A percentile compares a stretch with the other conserved stretches of the same genome.
phyloP scores from a whole-genome alignment of 2,329 filamentous ascomycete genomes.

The Calonectria pauciramosa region DNA sequence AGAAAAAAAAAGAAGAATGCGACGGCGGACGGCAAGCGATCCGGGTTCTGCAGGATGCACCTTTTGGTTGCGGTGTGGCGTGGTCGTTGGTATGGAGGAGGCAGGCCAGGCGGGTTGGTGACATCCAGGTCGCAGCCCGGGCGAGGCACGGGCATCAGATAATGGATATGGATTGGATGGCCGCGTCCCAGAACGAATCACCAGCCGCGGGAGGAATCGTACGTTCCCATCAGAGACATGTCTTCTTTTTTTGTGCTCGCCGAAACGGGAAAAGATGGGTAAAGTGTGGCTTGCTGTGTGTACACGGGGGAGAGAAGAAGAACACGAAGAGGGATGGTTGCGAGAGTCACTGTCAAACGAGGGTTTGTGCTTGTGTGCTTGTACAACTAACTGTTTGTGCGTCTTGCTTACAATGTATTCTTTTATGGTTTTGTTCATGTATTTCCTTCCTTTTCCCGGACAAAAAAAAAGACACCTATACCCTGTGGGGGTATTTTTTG shows the following conservation, averaged over 20 bases:
- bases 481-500: neutral
- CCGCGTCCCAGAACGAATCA: neutral
- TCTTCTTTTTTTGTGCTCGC: neutral
- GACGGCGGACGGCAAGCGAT: slow-evolving; percentile 1
- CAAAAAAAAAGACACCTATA: neutral
- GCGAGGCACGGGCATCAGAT: slow-evolving; percentile 2
- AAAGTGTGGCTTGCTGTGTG: neutral
- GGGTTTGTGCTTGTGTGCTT: neutral
- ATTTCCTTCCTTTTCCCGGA: neutral
- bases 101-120: neutral
- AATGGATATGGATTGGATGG: slow-evolving; percentile 8
- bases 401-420: neutral
- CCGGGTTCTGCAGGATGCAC: neutral
- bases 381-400: neutral
- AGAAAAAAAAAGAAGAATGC: neutral
- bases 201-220: neutral
- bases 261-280: neutral
- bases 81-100: slow-evolving; percentile 1
- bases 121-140: neutral
- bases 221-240: neutral
- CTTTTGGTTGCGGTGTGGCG: neutral
- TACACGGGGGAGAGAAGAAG: no score
- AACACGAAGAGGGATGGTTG: neutral
- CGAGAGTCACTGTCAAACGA: neutral
- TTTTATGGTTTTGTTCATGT: neutral